A percentile compares a stretch with the other conserved stretches of the same genome.
These are phyloP conservation scores for Lyophyllum semitale DNA, from an alignment of 768 basidiomycete genomes.

Conservation along the genomic window DNA sequence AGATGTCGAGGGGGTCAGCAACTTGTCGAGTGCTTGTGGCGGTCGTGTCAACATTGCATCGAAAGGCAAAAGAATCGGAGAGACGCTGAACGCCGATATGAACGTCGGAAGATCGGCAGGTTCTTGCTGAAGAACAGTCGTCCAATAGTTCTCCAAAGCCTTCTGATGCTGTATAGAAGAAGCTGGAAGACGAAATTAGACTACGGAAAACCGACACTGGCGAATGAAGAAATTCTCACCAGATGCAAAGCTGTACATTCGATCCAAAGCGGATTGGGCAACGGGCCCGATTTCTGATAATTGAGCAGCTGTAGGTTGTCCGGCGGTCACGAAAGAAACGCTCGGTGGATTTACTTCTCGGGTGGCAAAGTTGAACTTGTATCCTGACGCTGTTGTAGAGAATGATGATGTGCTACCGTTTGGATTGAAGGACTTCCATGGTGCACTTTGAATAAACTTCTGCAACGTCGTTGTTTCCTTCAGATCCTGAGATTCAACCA, in stretches of 20 bases:
- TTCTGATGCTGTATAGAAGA: constrained; percentile 53
- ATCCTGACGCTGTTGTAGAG: constrained; percentile 48
- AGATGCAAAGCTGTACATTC: constrained; percentile 60
- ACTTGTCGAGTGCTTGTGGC: constrained; percentile 30
- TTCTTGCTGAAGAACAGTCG: constrained; percentile 47
- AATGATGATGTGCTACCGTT: constrained; percentile 44
- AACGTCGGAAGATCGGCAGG: constrained; percentile 45
- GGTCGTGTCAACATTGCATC: constrained; percentile 45
- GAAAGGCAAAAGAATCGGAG: constrained; percentile 59
- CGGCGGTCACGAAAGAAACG: constrained; percentile 46
- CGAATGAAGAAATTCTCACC: constrained; percentile 38
- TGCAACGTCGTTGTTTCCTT: constrained; percentile 39
- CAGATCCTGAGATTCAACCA: constrained; percentile 51
- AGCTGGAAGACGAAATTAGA: constrained; percentile 37
- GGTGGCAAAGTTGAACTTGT: constrained; percentile 58
- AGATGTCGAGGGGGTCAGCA: constrained; percentile 43
- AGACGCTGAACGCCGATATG: constrained; percentile 43
- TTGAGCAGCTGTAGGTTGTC: constrained; percentile 48
- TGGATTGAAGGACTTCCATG: constrained; percentile 45
- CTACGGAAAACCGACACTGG: background rate
- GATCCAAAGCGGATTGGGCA: constrained; percentile 46
- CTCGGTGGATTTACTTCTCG: constrained; percentile 48
- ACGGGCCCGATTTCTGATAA: constrained; percentile 39
- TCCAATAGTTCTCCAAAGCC: constrained; percentile 58
- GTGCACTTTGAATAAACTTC: constrained; percentile 45